These are phyloP conservation scores for Arthrobotrys entomopaga DNA, from an alignment of 2,329 filamentous ascomycete genomes.

Conservation along the genomic window DNA sequence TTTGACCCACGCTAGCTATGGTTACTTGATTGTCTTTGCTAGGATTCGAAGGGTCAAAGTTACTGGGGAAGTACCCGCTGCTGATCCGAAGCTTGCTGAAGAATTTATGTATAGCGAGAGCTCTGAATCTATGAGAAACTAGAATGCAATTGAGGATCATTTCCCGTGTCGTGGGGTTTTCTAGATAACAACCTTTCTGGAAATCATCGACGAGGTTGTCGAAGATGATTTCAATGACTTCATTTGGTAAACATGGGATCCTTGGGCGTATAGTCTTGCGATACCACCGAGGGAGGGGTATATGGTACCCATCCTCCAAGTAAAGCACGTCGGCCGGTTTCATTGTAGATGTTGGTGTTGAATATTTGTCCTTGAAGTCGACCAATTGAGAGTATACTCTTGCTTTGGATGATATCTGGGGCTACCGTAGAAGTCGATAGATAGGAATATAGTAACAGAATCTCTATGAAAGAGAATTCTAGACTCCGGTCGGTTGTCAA, in stretches of 20 bases:
- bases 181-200: not conserved
- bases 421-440: no score
- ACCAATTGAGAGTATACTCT: no score
- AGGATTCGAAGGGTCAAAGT: not conserved
- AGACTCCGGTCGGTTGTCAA: no score
- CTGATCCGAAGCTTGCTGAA: slow-evolving; percentile 8
- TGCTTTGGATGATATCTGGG: no score
- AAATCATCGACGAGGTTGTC: not conserved
- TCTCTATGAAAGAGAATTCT: no score
- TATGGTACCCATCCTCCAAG: not conserved
- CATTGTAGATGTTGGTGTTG: no score
- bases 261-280: not conserved
- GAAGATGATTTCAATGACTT: slow-evolving; percentile 7
- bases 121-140: slow-evolving; percentile 3
- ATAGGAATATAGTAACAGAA: no score
- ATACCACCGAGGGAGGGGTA: not conserved
- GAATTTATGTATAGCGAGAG: not conserved
- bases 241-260: slow-evolving; percentile 20
- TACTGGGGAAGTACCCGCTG: slow-evolving; percentile 10
- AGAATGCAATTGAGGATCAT: not conserved
- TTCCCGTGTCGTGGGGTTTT: not conserved
- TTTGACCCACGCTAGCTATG: not conserved
- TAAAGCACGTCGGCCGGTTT: no score
- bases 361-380: no score
- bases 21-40: not conserved